Percentiles rank a stretch among this genome's conserved stretches.
These are phyloP conservation scores for Fusarium musae DNA, from an alignment of 2,329 filamentous ascomycete species.

Conservation along the genomic window DNA sequence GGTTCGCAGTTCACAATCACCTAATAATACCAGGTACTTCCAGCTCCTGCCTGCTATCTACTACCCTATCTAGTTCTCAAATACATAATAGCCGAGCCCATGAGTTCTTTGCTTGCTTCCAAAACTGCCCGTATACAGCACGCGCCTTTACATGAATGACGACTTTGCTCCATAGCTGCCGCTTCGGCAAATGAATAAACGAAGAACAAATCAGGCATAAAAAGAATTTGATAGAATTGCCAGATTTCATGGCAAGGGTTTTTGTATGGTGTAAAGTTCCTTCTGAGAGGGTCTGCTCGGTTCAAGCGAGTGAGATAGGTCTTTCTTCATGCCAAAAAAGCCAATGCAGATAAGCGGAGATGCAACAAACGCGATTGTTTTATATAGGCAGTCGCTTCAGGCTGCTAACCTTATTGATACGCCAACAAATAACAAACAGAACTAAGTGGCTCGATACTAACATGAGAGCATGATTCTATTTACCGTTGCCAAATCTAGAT, in stretches of 20 bases:
- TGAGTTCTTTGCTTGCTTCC: not conserved
- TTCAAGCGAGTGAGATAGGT: not conserved
- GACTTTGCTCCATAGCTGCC: not conserved
- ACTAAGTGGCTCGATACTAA: not conserved
- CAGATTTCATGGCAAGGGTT: not conserved
- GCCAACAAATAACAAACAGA: not conserved
- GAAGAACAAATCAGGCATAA: not conserved
- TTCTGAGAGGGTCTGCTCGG: not conserved
- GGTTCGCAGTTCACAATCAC: not conserved
- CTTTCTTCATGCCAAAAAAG: not conserved
- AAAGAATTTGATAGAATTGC: not conserved
- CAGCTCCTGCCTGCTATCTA: not conserved
- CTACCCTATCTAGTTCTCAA: not conserved
- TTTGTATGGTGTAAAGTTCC: not conserved
- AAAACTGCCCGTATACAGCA: not conserved
- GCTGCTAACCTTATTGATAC: not conserved
- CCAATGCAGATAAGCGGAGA: constrained; percentile 49
- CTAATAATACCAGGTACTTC: not conserved
- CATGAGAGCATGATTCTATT: constrained; percentile 32
- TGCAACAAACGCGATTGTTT: constrained; percentile 49
- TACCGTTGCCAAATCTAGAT: constrained; percentile 7
- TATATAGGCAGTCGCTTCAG: not conserved
- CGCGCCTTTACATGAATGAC: not conserved
- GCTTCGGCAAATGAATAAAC: not conserved
- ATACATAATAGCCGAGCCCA: not conserved